Evolutionary conservation across 176 grass and related monocot species (phyloP), one percentile per base, ranked within the genome.

Genomic region (Tuctoria greenei): DNA sequence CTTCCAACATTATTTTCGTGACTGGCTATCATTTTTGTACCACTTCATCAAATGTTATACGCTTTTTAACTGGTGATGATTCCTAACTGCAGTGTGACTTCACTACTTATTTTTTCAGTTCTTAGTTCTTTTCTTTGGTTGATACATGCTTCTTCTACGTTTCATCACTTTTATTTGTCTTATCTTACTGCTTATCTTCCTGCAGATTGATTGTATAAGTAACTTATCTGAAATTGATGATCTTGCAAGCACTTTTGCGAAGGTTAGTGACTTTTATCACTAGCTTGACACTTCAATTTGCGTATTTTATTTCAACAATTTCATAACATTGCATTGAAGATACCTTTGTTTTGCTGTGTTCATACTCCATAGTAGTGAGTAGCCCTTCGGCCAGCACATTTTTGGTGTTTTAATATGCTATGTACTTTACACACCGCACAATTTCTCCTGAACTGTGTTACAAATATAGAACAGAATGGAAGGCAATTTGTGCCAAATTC

Each of bases 211-310:
- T 64, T 72, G 64, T 55, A 80, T 86, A 65, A 87, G 88, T 75
- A 93, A 92, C 77, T 79, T 93, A 66, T 86, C 84, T 52, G 88
- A 97, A 80, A 88, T 90, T 71, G 95, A 97, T 79, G 95, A 97
- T 82, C 91, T 97, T 72, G 74, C 91, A 64, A 97, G 81, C 78
- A 97, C 95, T 47, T 97, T 97, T 76, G 86, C 84, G 42, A 97
- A 93, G 95, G 95, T 97, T 87, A 63, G 83, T 58, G 47, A 45
- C 50, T 69, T 64, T 26, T 49, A 47, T 24, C 85, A 59, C 11
- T 56, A 68, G 4, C 46, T 58, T 31, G 45, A 71, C 28, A 51
- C 55, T 64, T 69, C 38, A 57, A 18, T 82, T 77, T 28, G n/a
- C 61, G 4, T 37, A 0, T 71, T 82, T 16, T 63, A 4, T 56